Evolutionary conservation across 176 grass and related monocot species (phyloP).

Genomic region (maize (Zea mays)): Zm-B73-REFERENCE-NAM-5.0 NC_050105.1:143240001-143240500

Average conservation of each 20-base stretch:
- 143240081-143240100: constrained; percentile 38
- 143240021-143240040: constrained; percentile 42
- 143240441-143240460: constrained; percentile 61
- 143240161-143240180: neutral
- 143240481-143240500: constrained; percentile 38
- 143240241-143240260: constrained; percentile 49
- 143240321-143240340: constrained; percentile 94
- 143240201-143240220: constrained; percentile 54
- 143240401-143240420: constrained; percentile 56
- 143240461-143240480: constrained; percentile 41
- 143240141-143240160: constrained; percentile 18
- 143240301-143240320: constrained; percentile 63
- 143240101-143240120: constrained; percentile 42
- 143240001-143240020: constrained; percentile 40
- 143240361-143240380: constrained; percentile 24
- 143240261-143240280: constrained; percentile 46
- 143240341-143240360: constrained; percentile 47
- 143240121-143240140: constrained; percentile 5
- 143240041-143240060: constrained; percentile 38
- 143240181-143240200: neutral
- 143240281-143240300: constrained; percentile 54
- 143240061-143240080: constrained; percentile 37
- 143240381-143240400: constrained; percentile 36
- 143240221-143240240: constrained; percentile 58
- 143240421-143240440: constrained; percentile 96